Evolutionary conservation across 2,329 filamentous ascomycete species (phyloP).

Genomic region (Aspergillus candidus): DNA sequence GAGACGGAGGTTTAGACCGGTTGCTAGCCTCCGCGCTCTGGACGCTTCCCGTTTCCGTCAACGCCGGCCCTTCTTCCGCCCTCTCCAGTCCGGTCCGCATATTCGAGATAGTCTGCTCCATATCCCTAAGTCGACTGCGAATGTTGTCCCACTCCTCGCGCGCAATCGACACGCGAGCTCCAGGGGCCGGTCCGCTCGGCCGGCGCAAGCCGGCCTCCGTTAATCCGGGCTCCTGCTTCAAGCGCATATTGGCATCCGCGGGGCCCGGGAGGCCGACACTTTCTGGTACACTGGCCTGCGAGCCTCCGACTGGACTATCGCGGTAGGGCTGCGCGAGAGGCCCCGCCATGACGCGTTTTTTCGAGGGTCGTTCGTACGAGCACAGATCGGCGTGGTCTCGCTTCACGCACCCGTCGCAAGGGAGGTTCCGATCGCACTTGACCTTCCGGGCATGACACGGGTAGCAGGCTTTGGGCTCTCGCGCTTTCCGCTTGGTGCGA

Average conservation of each 20-base stretch:
- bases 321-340: conserved; percentile 17
- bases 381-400: conserved; percentile 45
- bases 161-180: conserved; percentile 33
- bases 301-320: conserved; percentile 16
- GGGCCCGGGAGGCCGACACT: conserved; percentile 10
- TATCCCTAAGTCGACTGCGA: conserved; percentile 36
- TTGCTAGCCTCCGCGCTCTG: conserved; percentile 26
- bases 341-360: conserved; percentile 34
- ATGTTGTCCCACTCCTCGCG: conserved; percentile 42
- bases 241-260: conserved; percentile 17
- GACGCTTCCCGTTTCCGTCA: conserved; percentile 25
- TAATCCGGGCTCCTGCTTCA: conserved; percentile 20
- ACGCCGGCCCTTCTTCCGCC: conserved; percentile 26
- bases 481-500: conserved; percentile 43
- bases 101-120: conserved; percentile 38
- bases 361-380: conserved; percentile 45
- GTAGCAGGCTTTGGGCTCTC: conserved; percentile 44
- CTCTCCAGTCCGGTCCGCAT: conserved; percentile 36
- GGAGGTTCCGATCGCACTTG: conserved; percentile 45
- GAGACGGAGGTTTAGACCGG: conserved; percentile 30
- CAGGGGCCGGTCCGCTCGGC: conserved; percentile 7
- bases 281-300: conserved; percentile 5
- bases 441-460: conserved; percentile 44
- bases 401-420: conserved; percentile 46
- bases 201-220: conserved; percentile 5